A percentile compares a stretch with the other conserved stretches of the same genome.
Conservation (phyloP, 768 basidiomycete genomes). For the Podaxis sp. region DNA sequence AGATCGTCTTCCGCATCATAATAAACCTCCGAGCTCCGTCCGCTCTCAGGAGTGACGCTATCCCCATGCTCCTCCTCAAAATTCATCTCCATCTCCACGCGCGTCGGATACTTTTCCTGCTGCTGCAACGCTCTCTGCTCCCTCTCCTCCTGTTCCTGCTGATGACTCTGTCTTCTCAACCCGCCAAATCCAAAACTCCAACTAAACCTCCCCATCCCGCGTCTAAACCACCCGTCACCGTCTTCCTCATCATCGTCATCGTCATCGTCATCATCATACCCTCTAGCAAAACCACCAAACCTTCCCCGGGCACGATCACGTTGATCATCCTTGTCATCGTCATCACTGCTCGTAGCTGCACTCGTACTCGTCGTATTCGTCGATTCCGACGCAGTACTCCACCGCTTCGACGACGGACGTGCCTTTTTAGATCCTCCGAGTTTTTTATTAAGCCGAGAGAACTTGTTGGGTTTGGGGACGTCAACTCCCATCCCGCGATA, state of each 20-base stretch:
- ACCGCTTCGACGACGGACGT: conserved; percentile 8
- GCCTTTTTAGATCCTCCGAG: conserved; percentile 13
- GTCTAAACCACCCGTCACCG: conserved; percentile 27
- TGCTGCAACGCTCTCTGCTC: conserved; percentile 17
- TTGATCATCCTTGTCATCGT: conserved; percentile 26
- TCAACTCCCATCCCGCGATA: conserved; percentile 36
- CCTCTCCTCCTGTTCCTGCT: conserved; percentile 13
- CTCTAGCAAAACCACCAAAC: neutral
- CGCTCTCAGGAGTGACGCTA: neutral
- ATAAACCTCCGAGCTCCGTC: conserved; percentile 20
- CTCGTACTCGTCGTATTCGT: neutral
- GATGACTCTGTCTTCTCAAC: conserved; percentile 5
- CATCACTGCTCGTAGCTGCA: conserved; percentile 14
- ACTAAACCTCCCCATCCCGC: conserved; percentile 27
- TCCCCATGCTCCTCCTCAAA: conserved; percentile 22
- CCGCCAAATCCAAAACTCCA: conserved; percentile 20
- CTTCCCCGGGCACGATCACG: conserved; percentile 9
- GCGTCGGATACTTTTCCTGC: conserved; percentile 38
- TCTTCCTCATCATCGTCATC: conserved; percentile 25
- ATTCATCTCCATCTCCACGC: conserved; percentile 36
- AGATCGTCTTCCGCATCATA: conserved; percentile 27
- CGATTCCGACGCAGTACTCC: conserved; percentile 2
- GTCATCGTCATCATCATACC: conserved; percentile 20
- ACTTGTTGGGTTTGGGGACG: conserved; percentile 38
- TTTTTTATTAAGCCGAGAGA: conserved; percentile 29